Evolutionary conservation across 176 grass and related monocot genomes (phyloP).

Genomic region (Carex scoparia): DNA sequence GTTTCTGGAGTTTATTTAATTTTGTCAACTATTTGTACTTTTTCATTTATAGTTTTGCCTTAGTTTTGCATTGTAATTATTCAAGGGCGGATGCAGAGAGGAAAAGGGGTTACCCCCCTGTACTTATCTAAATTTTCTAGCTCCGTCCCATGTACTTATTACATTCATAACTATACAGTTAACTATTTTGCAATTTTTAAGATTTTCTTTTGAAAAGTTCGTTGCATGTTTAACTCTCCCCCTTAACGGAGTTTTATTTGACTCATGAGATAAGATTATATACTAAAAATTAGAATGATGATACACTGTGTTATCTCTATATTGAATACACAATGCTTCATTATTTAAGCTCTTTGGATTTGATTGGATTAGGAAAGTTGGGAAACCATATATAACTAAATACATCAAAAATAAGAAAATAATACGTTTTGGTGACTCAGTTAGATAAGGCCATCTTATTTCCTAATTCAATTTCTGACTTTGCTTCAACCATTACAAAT

Average conservation of each 20-base stretch:
- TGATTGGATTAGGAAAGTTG: background rate
- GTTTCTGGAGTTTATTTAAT: background rate
- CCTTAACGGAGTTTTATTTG: background rate
- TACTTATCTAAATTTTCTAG: too few relatives aligned
- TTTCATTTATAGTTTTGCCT: background rate
- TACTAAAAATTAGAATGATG: background rate
- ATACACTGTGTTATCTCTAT: background rate
- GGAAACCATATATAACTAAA: background rate
- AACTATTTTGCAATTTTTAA: background rate
- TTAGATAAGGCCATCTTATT: background rate
- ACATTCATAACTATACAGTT: background rate
- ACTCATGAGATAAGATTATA: background rate
- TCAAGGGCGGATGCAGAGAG: too few relatives aligned
- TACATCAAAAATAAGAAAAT: background rate
- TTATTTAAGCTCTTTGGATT: background rate
- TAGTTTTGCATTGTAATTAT: background rate
- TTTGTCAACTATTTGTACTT: background rate
- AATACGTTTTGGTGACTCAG: background rate
- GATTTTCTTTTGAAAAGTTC: background rate
- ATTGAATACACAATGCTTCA: background rate
- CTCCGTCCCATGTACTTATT: background rate
- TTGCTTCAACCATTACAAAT: conserved; percentile 5
- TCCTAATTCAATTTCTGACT: background rate
- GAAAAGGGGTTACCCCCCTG: too few relatives aligned
- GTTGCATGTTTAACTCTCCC: background rate